These are phyloP conservation scores for Beauveria rudraprayagi DNA, from an alignment of 2,329 filamentous ascomycete genomes.

Conservation along the genomic window DNA sequence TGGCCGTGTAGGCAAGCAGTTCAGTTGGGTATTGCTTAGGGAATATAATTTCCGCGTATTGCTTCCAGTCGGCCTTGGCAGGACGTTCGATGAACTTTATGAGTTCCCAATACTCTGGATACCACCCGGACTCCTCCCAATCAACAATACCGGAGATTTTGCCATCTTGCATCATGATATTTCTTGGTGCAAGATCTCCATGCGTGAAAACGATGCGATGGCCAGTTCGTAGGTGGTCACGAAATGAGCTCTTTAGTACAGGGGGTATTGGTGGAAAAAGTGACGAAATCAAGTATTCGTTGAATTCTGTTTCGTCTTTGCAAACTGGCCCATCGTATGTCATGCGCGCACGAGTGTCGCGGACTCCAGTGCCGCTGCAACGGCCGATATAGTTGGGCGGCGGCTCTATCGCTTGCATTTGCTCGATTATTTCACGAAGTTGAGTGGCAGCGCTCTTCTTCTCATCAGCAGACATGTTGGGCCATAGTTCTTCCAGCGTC, in stretches of 20 bases:
- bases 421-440: conserved; percentile 18
- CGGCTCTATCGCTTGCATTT: conserved; percentile 19
- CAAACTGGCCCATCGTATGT: conserved; percentile 18
- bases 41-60: conserved; percentile 15
- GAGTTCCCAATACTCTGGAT: conserved; percentile 29
- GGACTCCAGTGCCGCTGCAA: conserved; percentile 20
- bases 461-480: conserved; percentile 15
- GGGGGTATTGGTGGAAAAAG: conserved; percentile 15
- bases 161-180: conserved; percentile 33
- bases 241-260: conserved; percentile 17
- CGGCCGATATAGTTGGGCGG: conserved; percentile 18
- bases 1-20: conserved; percentile 14
- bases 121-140: conserved; percentile 40
- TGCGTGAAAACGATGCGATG: conserved; percentile 39
- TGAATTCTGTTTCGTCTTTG: conserved; percentile 18
- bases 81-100: conserved; percentile 17
- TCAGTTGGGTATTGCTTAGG: conserved; percentile 11
- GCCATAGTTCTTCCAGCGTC: conserved; percentile 21
- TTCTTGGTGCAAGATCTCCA: conserved; percentile 38
- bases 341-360: conserved; percentile 18
- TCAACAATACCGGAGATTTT: conserved; percentile 33
- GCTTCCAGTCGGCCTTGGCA: conserved; percentile 12
- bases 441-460: conserved; percentile 19
- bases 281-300: conserved; percentile 17
- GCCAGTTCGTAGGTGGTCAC: conserved; percentile 16